Evolutionary conservation across 805 yeast genomes (phyloP).

Genomic region (Metschnikowia shivogae): DNA sequence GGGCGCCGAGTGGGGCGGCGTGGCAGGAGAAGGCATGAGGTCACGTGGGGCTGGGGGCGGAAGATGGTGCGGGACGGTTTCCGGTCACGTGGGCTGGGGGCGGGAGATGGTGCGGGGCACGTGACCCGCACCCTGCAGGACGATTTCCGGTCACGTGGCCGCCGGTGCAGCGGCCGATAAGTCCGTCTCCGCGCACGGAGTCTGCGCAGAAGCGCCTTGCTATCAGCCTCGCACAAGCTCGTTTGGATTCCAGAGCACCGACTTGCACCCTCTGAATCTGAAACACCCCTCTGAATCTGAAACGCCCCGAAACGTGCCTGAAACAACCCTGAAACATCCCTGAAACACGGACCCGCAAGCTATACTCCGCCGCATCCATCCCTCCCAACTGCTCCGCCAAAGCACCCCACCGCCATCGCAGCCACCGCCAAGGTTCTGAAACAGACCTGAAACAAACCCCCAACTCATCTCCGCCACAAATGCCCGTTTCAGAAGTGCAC

Average conservation of each 20-base stretch:
- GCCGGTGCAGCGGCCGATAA: no score
- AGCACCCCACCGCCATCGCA: no score
- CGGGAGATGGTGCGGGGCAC: no score
- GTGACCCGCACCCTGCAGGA: background rate
- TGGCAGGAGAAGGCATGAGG: slow-evolving; percentile 22
- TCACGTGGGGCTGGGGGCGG: background rate
- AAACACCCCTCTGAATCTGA: no score
- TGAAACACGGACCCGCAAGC: background rate
- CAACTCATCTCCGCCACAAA: background rate
- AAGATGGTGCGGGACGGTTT: background rate
- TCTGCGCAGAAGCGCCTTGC: slow-evolving; percentile 1
- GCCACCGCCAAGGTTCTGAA: no score
- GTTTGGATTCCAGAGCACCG: background rate
- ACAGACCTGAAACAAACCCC: no score
- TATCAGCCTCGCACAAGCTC: slow-evolving; percentile 1
- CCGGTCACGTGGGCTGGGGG: no score
- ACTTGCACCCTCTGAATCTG: no score
- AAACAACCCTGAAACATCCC: background rate
- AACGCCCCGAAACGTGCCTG: no score
- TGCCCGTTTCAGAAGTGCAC: slow-evolving; percentile 13
- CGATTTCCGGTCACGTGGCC: no score
- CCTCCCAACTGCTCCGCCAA: no score
- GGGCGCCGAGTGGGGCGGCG: slow-evolving; percentile 34
- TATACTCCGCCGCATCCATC: no score
- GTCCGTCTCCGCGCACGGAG: background rate